Evolutionary conservation across 176 grass and related monocot species (phyloP).

Genomic region (Carex pumila): DNA sequence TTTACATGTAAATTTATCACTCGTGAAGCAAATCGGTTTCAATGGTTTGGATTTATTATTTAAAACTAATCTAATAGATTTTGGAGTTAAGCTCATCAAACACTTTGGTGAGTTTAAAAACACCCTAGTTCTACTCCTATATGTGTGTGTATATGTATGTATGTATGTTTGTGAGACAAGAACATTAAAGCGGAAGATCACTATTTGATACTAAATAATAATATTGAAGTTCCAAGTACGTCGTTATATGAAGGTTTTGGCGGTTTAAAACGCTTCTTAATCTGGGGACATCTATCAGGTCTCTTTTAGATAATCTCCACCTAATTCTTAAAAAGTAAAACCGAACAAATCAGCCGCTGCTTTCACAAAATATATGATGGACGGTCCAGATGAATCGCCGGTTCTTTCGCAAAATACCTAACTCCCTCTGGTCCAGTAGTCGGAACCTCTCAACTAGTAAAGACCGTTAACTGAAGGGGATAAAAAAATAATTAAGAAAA

Average conservation of each 20-base stretch:
- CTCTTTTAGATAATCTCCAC: not conserved
- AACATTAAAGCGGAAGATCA: too few species aligned
- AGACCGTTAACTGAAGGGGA: constrained; percentile 18
- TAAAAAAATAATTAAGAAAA: not conserved
- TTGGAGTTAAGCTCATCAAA: too few species aligned
- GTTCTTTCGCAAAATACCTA: constrained; percentile 20
- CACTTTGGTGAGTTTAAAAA: too few species aligned
- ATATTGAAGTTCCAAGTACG: too few species aligned
- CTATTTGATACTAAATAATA: too few species aligned
- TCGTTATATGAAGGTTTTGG: not conserved
- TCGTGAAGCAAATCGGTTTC: too few species aligned
- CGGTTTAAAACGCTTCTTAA: not conserved
- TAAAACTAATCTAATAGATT: too few species aligned
- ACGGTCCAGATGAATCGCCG: not conserved
- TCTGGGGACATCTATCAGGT: not conserved
- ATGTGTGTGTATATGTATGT: too few species aligned
- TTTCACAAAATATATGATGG: constrained; percentile 7
- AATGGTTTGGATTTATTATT: too few species aligned
- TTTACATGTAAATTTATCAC: too few species aligned
- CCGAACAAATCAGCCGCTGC: not conserved
- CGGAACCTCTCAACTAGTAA: constrained; percentile 12
- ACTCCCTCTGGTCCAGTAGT: constrained; percentile 9
- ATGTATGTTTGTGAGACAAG: too few species aligned
- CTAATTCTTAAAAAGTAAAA: not conserved
- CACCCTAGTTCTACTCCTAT: too few species aligned